Base-by-base conservation (phyloP, 108 stramenopile species). In the Cyclotella distinguenda region DNA sequence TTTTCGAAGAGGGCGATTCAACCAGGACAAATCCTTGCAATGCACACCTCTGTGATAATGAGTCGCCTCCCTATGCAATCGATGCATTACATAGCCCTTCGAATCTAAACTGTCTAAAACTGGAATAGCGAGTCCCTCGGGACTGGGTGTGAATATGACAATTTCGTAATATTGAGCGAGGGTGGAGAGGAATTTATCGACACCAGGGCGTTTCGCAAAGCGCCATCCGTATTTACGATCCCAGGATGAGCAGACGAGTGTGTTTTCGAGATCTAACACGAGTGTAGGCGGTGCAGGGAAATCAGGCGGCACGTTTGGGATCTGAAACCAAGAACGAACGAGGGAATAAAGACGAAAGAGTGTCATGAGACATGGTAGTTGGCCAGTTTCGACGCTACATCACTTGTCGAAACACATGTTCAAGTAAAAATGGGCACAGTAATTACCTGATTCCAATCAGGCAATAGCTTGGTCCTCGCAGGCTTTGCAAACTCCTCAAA, bases 151-250 rank as follows among this genome's bases (percentile, higher is more conserved):
- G 65, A 94, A 97, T 45, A 98, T 70, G 4, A 97, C 97, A 60
- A 98, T 95, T 71, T 98, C 97, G 70, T 98, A 98, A 70, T 96
- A 94, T 70, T 95, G 93, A 45, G 89, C 82, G 79, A 98, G 82
- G 12, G 86, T 87, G 15, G 81, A 61, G 26, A 98, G 76, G 61
- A 98, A 95, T 61, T 92, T 89, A 58, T 98, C 97, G 16, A 95
- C 93, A 19, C 97, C 97, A 3, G 97, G 97, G 16, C 97, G 90
- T 69, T 97, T 97, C 50, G 96, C 97, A 43, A 91, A 87, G 12
- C 97, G 82, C 96, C 96, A 98, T 65, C 97, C 97, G 66, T 88
- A 89, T 44, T 89, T 88, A 30, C 91, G 85, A 77, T 95, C 94
- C 94, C 95, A 98, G 6, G 88, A 85, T 30, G 89, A 80, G 60